Evolutionary conservation across 352 stramenopile species (phyloP), one percentile per base, ranked within the genome.

Genomic region (Aphanomyces euteiches): DNA sequence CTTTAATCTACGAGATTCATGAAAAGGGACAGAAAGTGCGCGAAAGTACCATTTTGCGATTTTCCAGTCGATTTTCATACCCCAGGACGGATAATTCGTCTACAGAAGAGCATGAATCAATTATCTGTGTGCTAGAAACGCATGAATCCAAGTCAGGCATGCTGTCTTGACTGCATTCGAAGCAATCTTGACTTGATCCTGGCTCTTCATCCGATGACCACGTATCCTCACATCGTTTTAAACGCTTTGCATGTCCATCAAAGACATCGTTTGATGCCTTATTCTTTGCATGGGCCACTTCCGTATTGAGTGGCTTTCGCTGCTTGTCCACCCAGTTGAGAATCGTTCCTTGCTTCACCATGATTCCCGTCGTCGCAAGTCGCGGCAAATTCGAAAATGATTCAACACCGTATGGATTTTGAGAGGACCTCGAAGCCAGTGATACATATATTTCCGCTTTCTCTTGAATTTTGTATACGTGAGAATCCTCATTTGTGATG

Each of bases 1-100:
- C 85, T 57, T 90, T 93, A 56, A 93, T 90, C 85, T 90, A 59
- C 45, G 36, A 65, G 28, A 34, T 28, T 70, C 28, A 61, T 48
- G 40, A 39, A 19, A 41, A 17, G 36, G 40, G 59, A 17, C 34
- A 21, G 28, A 58, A 8, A 39, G 28, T 47, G 38, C 41, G 41
- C 15, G 50, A 8, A 69, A 39, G 43, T 45, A 70, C 64, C 64
- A 70, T 70, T 36, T 70, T 70, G 2, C 34, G 48, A 28, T 47
- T n/a, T 43, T 70, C 47, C n/a, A 70, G 38, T 6, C 12, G 64
- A 21, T n/a, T 63, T 17, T 70, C 43, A 45, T 21, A 67, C 5
- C 10, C 15, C 15, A 56, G 43, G 36, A 19, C 39, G 39, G 28
- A 41, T 7, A 50, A 36, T n/a, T 19, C 3, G 43, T 56, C 59